Evolutionary conservation across 2,329 filamentous ascomycete genomes (phyloP), one percentile per base, ranked within the genome.

Genomic region (Incumbomyces delicatus): DNA sequence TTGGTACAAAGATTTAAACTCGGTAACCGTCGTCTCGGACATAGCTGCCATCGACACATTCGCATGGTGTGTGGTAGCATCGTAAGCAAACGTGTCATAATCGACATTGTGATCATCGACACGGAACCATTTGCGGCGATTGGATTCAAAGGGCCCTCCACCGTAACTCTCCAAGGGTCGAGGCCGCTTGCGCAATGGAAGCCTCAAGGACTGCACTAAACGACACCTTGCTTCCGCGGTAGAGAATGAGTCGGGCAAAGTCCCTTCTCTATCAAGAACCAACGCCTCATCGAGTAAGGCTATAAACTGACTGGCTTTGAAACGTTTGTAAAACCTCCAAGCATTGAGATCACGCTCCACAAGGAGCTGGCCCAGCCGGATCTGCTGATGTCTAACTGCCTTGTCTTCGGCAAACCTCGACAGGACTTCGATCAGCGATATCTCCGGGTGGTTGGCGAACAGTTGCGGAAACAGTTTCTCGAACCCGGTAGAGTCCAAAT

Each of bases 311-410:
- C 6, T n/a, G 12, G 11, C 3, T 12, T 8, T 18, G 10, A 46
- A 29, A 5, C 29, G 34, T n/a, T 20, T 8, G 33, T 30, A 32
- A 20, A 32, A 32, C 12, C 27, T 31, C 43, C 43, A 46, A 30
- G 43, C 43, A 39, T 38, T 36, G 13, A 46, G 22, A 32, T 46
- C 43, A 11, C 22, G 12, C 27, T 46, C 43, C n/a, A 46, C 8
- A 11, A 46, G 34, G 7, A 40, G 27, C 14, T 46, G 33, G 20
- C 20, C 16, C 6, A 46, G 36, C 31, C 39, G 43, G 3, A 31
- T 4, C 31, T 46, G 43, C 20, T 46, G 34, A 32, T 46, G 33
- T 22, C 43, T 38, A 13, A 14, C 14, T 7, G 10, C 29, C 12
- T 27, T 27, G 17, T 31, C 17, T 8, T 2, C n/a, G 10, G 18